Conservation (phyloP, 2,329 filamentous ascomycete species). For the Fusarium siculi region DNA sequence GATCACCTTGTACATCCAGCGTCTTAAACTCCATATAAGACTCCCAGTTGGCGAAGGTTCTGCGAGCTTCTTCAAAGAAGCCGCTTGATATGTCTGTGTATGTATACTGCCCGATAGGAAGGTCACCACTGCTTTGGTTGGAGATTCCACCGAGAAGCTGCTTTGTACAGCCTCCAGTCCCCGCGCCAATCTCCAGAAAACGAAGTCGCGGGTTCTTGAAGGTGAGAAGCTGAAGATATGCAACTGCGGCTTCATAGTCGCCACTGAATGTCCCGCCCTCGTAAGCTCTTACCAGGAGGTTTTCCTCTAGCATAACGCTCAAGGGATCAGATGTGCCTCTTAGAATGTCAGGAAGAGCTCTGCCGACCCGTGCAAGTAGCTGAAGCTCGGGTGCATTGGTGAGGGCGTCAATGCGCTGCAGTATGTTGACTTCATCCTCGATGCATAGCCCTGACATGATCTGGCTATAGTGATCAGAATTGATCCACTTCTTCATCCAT, state of each 20-base stretch:
- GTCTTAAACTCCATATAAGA: conserved; percentile 3
- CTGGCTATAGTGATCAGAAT: neutral
- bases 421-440: neutral
- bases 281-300: neutral
- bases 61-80: conserved; percentile 6
- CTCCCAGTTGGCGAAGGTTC: neutral
- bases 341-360: neutral
- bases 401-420: neutral
- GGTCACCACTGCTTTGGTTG: neutral
- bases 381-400: neutral
- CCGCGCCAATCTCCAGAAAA: conserved; percentile 4
- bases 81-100: conserved; percentile 13
- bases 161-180: conserved; percentile 5
- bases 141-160: conserved; percentile 2
- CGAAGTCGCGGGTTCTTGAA: conserved; percentile 2
- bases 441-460: neutral
- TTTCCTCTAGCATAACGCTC: neutral
- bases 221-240: conserved; percentile 6
- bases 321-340: neutral
- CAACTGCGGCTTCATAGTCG: conserved; percentile 8
- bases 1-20: neutral
- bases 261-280: conserved; percentile 9
- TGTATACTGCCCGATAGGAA: neutral
- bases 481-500: conserved; percentile 12
- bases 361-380: conserved; percentile 2